phyloP scores from a whole-genome alignment of 1,139 yeast species.

The Geotrichum aggregatum region DNA sequence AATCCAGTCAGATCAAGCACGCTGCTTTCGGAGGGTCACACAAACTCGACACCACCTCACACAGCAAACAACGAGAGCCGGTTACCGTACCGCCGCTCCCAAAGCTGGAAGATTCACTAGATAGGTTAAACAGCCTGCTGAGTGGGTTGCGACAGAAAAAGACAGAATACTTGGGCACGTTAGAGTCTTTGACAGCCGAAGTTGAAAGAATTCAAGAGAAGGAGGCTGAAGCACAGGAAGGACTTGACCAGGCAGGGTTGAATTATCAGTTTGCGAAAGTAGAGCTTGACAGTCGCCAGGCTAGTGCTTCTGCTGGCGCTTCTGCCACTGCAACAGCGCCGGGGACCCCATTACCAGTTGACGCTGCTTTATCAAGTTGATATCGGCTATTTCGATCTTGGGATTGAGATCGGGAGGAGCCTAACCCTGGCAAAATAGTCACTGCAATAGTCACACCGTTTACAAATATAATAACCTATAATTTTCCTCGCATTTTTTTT shows the following conservation, averaged over 20 bases:
- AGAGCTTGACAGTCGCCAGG: conserved; percentile 11
- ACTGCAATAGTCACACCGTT: too few species aligned
- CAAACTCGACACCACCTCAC: neutral
- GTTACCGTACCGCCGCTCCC: conserved; percentile 1
- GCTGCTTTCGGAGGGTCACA: neutral
- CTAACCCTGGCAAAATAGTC: conserved; percentile 17
- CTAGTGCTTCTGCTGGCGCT: conserved; percentile 2
- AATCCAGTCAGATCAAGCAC: conserved; percentile 1
- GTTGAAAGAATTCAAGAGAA: conserved; percentile 17
- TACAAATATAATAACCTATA: too few species aligned
- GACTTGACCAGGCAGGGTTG: conserved; percentile 21
- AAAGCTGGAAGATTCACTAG: neutral
- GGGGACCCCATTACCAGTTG: neutral
- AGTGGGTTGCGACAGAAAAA: neutral
- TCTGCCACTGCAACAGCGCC: conserved; percentile 2
- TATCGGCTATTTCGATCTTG: neutral
- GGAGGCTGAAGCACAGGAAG: conserved; percentile 19
- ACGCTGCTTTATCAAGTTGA: too few species aligned
- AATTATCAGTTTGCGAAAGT: conserved; percentile 15
- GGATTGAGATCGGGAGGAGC: too few species aligned
- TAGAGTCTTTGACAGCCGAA: conserved; percentile 19
- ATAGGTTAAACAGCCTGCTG: neutral
- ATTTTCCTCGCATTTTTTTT: too few species aligned
- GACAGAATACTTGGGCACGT: conserved; percentile 4
- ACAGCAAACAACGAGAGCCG: neutral